Base-by-base conservation (phyloP, 495 filamentous ascomycete genomes). In the Penicillium dipodomyicola region DNA sequence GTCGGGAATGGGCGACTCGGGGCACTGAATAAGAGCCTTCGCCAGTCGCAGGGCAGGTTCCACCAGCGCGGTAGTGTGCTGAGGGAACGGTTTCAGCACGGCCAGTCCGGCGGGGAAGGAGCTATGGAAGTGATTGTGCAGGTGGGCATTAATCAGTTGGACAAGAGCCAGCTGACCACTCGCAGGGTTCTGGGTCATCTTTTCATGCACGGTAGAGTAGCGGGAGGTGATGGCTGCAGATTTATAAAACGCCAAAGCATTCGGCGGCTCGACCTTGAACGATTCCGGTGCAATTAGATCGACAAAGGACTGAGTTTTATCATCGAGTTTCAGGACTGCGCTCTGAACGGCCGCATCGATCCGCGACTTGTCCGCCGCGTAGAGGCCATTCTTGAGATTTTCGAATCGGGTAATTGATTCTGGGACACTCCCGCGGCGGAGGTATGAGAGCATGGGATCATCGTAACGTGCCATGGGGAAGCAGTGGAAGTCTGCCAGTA, bases 381-480 rank as follows among this genome's bases (percentile, higher is more conserved):
- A 92, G 4, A 98, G 70, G 23, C 82, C 89, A 58, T 81, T 84
- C 3, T 84, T 82, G 19, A 95, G 73, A 9, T 80, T 80, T 39
- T 95, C 85, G 69, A 90, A 95, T 20, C 88, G 81, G 4, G 85
- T 92, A 49, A 95, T 78, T 19, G 67, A 54, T 11, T 78, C 78
- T 0, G 85, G 84, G 61, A 86, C 89, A 57, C 88, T 81, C 35
- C 89, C 90, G 8, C 85, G 79, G 44, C 93, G 85, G 29, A 97
- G 77, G 53, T 83, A 86, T 0, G 79, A 71, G 40, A 98, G 74
- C 8, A 91, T 72, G 4, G 80, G 64, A 59, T 96, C 91, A 58
- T 94, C 83, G 59, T 84, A 82, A 52, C 84, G 65, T 2, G 82
- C 92, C 92, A 97, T 97, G 15, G 94, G 94, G 50, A 96, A 82